Conservation (phyloP, 2,329 filamentous ascomycete genomes). For the Colletotrichum cereale region DNA sequence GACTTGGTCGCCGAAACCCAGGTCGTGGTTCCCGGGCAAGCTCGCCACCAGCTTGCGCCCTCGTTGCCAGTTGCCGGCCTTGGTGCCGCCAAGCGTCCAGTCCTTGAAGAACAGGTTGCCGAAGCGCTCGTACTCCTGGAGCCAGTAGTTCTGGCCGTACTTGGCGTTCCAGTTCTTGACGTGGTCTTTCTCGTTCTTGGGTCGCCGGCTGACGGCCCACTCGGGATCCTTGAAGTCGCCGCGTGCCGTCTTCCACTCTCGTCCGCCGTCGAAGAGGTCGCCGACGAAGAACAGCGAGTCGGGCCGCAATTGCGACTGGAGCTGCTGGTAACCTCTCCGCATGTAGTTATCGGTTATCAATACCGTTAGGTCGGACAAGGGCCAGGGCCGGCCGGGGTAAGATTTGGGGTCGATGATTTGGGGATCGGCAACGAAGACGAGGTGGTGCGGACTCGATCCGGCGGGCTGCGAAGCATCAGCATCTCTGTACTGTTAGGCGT, state of each 20-base stretch:
- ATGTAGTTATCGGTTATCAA: conserved; percentile 90
- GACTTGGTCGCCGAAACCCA: conserved; percentile 90
- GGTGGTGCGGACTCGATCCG: conserved; percentile 83
- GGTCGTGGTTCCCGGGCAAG: conserved; percentile 93
- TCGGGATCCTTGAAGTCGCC: conserved; percentile 70
- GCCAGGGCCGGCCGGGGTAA: conserved; percentile 84
- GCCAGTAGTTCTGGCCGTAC: conserved; percentile 88
- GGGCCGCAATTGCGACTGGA: conserved; percentile 82
- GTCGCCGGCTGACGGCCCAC: conserved; percentile 66
- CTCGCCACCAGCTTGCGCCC: conserved; percentile 85
- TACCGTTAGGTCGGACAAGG: conserved; percentile 65
- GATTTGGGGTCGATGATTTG: conserved; percentile 94
- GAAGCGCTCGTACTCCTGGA: conserved; percentile 88
- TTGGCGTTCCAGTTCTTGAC: conserved; percentile 77
- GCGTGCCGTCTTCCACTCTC: conserved; percentile 87
- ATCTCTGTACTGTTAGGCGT: neutral
- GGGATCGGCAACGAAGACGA: conserved; percentile 88
- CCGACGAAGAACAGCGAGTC: conserved; percentile 93
- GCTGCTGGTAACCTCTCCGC: conserved; percentile 80
- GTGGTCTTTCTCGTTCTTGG: conserved; percentile 63
- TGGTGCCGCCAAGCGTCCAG: conserved; percentile 70
- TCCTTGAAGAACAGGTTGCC: conserved; percentile 84
- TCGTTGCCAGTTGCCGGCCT: conserved; percentile 69
- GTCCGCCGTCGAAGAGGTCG: conserved; percentile 93
- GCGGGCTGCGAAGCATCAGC: conserved; percentile 68